These are phyloP conservation scores for Babesia sp. DNA, from an alignment of 169 alveolate species.

Conservation along the genomic window DNA sequence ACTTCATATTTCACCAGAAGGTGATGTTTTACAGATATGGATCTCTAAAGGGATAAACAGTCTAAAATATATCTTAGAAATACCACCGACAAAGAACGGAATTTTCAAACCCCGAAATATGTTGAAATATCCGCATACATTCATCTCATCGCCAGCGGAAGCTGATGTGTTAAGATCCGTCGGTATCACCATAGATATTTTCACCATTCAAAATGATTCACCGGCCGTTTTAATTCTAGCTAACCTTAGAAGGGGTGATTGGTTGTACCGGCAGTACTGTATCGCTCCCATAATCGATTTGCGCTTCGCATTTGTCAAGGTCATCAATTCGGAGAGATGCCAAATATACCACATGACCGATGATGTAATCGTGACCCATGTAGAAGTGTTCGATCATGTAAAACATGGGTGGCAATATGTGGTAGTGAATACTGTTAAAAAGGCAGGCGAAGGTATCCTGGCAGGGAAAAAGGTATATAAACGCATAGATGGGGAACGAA, in stretches of 20 bases:
- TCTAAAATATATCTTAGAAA: too few relatives aligned
- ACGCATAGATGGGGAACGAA: neutral
- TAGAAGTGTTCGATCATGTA: neutral
- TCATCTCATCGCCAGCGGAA: too few relatives aligned
- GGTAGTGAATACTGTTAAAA: neutral
- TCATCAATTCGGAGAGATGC: neutral
- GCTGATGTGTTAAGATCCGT: too few relatives aligned
- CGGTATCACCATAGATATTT: neutral
- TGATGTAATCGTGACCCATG: neutral
- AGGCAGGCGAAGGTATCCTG: neutral
- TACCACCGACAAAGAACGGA: neutral
- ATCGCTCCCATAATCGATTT: neutral
- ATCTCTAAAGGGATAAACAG: too few relatives aligned
- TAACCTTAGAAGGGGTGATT: slow-evolving; percentile 10
- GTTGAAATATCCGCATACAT: too few relatives aligned
- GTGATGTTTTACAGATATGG: neutral
- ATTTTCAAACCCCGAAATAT: neutral
- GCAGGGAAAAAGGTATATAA: neutral
- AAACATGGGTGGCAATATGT: neutral
- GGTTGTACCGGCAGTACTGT: neutral
- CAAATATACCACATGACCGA: neutral
- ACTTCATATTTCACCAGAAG: neutral
- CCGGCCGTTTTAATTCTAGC: neutral
- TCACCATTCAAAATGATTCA: too few relatives aligned
- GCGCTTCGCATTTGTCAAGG: neutral